phyloP scores from a whole-genome alignment of 2,329 filamentous ascomycete species.

The Corynespora cassiicola region DNA sequence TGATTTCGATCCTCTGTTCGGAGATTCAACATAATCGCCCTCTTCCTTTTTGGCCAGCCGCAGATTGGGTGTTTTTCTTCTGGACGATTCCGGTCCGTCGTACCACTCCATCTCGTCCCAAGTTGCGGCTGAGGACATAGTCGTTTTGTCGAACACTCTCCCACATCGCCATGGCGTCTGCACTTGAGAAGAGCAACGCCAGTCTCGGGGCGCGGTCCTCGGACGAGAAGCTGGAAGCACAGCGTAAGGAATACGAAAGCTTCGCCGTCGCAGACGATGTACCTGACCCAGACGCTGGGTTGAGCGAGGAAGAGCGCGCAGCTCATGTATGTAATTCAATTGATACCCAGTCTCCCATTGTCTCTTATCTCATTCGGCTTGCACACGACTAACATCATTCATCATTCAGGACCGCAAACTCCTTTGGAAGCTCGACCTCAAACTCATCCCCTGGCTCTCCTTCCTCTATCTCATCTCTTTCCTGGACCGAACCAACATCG shows the following conservation, averaged over 20 bases:
- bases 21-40: no score
- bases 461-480: conserved; percentile 78
- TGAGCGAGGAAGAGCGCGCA: conserved; percentile 68
- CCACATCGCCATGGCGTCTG: conserved; percentile 23
- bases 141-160: no score
- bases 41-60: no score
- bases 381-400: neutral
- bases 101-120: no score
- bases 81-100: no score
- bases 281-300: conserved; percentile 68
- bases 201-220: conserved; percentile 30
- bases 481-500: conserved; percentile 76
- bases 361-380: conserved; percentile 1
- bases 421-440: conserved; percentile 66
- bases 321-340: conserved; percentile 59
- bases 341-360: neutral
- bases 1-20: no score
- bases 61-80: no score
- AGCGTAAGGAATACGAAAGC: conserved; percentile 14
- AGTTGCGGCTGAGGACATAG: no score
- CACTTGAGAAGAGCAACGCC: conserved; percentile 21
- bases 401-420: conserved; percentile 64
- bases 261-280: conserved; percentile 25
- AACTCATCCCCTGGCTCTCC: conserved; percentile 71
- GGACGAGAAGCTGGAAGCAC: conserved; percentile 14